Evolutionary conservation across 306 rosid genomes (phyloP).

Genomic region (Lupinus albus): DNA sequence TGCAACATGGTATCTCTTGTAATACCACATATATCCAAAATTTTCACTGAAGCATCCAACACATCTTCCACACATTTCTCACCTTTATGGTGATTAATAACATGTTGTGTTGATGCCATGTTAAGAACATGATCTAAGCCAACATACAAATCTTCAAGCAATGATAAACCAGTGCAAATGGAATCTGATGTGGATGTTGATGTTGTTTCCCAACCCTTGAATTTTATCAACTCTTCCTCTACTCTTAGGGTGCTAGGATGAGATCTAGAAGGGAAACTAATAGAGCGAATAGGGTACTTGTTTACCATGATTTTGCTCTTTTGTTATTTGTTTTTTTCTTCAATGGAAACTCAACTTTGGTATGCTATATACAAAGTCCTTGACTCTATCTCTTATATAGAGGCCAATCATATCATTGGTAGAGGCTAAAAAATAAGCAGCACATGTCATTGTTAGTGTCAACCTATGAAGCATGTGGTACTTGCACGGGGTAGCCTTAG

Average conservation of each 20-base stretch:
- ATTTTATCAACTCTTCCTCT: slow-evolving; percentile 60
- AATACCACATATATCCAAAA: slow-evolving; percentile 65
- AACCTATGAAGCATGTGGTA: slow-evolving; percentile 48
- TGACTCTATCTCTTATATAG: slow-evolving; percentile 32
- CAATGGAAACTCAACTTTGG: slow-evolving; percentile 21
- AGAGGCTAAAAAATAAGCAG: not conserved
- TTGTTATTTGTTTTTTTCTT: not conserved
- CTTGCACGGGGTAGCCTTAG: slow-evolving; percentile 39
- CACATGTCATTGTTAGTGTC: not conserved
- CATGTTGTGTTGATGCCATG: slow-evolving; percentile 63
- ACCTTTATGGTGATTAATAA: slow-evolving; percentile 45
- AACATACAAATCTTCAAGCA: slow-evolving; percentile 58
- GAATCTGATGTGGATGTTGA: slow-evolving; percentile 47
- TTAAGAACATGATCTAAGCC: slow-evolving; percentile 62
- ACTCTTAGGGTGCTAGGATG: slow-evolving; percentile 66
- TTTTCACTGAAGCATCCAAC: slow-evolving; percentile 60
- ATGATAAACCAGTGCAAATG: slow-evolving; percentile 41
- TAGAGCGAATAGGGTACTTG: slow-evolving; percentile 55
- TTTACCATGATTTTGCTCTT: slow-evolving; percentile 50
- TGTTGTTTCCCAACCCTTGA: slow-evolving; percentile 56
- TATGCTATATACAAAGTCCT: slow-evolving; percentile 29
- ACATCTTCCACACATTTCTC: too few species aligned
- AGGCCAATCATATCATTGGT: not conserved
- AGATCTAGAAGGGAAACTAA: slow-evolving; percentile 73
- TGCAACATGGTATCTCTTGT: slow-evolving; percentile 57